Conservation (phyloP, 163 green algal species). For the Scenedesmus sp. region DNA sequence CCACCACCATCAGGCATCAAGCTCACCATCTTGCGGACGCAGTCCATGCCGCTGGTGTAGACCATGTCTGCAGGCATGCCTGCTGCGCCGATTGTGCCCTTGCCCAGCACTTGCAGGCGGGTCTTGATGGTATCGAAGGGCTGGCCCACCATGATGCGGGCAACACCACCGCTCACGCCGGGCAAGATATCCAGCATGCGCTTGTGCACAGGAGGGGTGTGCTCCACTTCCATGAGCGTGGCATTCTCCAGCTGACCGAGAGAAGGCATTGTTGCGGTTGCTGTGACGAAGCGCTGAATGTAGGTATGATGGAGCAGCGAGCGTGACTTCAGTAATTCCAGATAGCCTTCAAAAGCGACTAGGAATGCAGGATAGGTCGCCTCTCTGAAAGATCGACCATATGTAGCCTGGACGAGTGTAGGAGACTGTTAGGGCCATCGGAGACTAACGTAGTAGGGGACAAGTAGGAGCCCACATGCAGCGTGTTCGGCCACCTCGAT, state of each 20-base stretch:
- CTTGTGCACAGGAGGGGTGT: slow-evolving; percentile 63
- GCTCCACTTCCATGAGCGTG: slow-evolving; percentile 64
- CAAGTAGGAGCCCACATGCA: neutral
- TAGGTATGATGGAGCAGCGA: neutral
- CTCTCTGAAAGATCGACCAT: neutral
- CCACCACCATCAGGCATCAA: neutral
- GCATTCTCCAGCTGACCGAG: slow-evolving; percentile 41
- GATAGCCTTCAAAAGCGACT: neutral
- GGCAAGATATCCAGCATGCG: slow-evolving; percentile 63
- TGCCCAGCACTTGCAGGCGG: slow-evolving; percentile 65
- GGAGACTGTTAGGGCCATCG: slow-evolving; percentile 23
- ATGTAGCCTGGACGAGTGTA: neutral
- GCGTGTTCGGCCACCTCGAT: neutral
- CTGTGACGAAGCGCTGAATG: neutral
- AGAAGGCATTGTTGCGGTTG: slow-evolving; percentile 45
- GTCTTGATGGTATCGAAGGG: slow-evolving; percentile 59
- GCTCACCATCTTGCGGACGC: slow-evolving; percentile 64
- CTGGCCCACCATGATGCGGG: slow-evolving; percentile 64
- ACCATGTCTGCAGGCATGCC: slow-evolving; percentile 63
- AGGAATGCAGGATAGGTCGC: neutral
- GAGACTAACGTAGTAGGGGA: slow-evolving; percentile 18
- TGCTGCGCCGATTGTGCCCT: slow-evolving; percentile 62
- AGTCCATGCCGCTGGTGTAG: slow-evolving; percentile 64
- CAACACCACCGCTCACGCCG: slow-evolving; percentile 62
- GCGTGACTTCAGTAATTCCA: neutral